phyloP scores from a whole-genome alignment of 306 rosid genomes.

The Malus orientalis region DNA sequence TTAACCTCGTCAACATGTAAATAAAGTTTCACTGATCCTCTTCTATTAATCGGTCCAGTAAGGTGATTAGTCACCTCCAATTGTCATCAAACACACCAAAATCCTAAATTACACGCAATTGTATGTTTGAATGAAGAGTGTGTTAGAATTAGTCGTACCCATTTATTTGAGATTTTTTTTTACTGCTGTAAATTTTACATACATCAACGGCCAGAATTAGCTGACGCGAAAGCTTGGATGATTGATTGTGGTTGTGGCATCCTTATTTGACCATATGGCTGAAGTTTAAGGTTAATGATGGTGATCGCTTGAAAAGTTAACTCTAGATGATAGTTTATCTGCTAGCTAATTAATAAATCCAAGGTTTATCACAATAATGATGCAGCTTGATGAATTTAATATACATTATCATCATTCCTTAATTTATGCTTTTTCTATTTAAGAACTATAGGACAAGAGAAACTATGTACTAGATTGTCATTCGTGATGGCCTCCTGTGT shows the following conservation, averaged over 20 bases:
- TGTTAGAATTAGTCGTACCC: no score
- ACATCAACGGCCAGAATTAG: background rate
- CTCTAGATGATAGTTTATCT: background rate
- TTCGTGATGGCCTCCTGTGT: background rate
- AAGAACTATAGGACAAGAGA: constrained; percentile 13
- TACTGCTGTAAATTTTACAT: background rate
- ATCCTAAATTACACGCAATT: no score
- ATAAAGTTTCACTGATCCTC: background rate
- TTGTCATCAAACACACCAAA: no score
- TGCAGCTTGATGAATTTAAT: no score
- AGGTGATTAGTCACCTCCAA: no score
- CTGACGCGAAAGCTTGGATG: background rate
- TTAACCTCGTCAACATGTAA: background rate
- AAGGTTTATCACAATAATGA: background rate
- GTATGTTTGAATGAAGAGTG: no score
- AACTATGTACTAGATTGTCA: background rate
- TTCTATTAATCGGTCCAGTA: background rate
- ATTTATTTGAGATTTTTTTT: no score
- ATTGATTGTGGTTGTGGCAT: no score
- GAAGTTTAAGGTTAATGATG: background rate
- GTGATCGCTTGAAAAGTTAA: background rate
- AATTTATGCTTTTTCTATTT: background rate
- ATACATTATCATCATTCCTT: background rate
- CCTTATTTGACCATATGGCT: background rate
- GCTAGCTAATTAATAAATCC: background rate